phyloP scores from a whole-genome alignment of 169 alveolate species.

The Cyclospora cayetanensis region DNA sequence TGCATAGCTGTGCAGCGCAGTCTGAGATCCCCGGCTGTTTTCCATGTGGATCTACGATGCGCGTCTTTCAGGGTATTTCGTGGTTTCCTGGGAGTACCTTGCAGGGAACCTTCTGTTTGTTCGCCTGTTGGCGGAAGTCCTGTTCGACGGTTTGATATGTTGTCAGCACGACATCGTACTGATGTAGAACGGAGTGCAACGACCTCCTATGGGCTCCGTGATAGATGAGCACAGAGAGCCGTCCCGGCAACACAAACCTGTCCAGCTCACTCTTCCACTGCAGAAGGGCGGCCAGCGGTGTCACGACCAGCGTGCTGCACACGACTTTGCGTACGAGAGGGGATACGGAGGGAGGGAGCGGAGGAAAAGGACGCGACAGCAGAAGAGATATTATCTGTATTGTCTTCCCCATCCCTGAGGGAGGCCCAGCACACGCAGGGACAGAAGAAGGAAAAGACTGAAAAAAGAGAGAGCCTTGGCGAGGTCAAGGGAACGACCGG shows the following conservation, averaged over 20 bases:
- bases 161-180: constrained; percentile 87
- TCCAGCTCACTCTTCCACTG: constrained; percentile 84
- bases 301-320: constrained; percentile 82
- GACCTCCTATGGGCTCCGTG: constrained; percentile 81
- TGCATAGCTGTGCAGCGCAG: too few species aligned
- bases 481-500: neutral
- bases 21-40: too few species aligned
- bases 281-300: constrained; percentile 84
- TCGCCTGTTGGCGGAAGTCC: constrained; percentile 78
- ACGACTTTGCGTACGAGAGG: constrained; percentile 57
- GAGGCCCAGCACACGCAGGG: too few species aligned
- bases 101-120: constrained; percentile 76
- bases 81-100: constrained; percentile 70
- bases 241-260: constrained; percentile 75
- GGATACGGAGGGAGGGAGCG: constrained; percentile 57
- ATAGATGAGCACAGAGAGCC: constrained; percentile 76
- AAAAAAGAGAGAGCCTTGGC: too few species aligned
- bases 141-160: constrained; percentile 84
- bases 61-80: too few species aligned
- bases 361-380: constrained; percentile 73
- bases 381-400: constrained; percentile 79
- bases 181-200: constrained; percentile 80
- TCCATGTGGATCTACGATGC: too few species aligned
- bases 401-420: constrained; percentile 83
- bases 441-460: neutral